These are phyloP conservation scores for Ceratocystis papillata DNA, from an alignment of 2,329 filamentous ascomycete genomes.

Conservation along the genomic window DNA sequence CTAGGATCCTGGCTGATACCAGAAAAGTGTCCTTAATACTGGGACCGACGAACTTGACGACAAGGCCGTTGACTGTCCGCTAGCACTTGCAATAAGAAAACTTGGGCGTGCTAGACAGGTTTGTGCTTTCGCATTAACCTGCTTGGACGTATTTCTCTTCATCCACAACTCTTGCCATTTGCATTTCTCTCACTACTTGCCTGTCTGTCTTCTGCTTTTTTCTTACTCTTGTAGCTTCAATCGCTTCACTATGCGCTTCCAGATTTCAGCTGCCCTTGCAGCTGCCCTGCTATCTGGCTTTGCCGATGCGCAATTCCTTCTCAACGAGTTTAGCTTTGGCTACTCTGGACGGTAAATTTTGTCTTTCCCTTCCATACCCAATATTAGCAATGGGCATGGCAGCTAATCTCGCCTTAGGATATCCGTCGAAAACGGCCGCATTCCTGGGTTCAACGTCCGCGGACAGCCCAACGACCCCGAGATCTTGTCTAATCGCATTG, in stretches of 20 bases:
- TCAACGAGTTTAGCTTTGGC: conserved; percentile 69
- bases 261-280: conserved; percentile 20
- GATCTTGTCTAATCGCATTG: conserved; percentile 75
- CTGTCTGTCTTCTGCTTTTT: background rate
- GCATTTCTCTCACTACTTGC: background rate
- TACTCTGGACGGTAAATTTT: conserved; percentile 46
- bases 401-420: conserved; percentile 39
- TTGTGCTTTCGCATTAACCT: background rate
- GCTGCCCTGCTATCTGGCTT: conserved; percentile 30
- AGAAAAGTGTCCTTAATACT: conserved; percentile 25
- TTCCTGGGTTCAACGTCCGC: conserved; percentile 46
- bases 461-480: conserved; percentile 48
- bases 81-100: background rate
- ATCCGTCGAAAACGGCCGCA: conserved; percentile 44
- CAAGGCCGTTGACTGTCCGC: background rate
- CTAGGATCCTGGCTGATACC: conserved; percentile 19
- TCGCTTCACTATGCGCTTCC: conserved; percentile 21
- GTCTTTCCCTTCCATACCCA: background rate
- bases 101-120: conserved; percentile 6
- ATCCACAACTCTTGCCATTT: background rate
- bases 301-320: conserved; percentile 53
- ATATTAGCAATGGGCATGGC: too few relatives aligned
- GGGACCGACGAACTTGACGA: background rate
- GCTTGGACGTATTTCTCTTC: background rate
- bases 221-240: background rate